A percentile compares a stretch with the other conserved stretches of the same genome.
Conservation (phyloP, 805 yeast genomes). For the Candida krabiensis region DNA sequence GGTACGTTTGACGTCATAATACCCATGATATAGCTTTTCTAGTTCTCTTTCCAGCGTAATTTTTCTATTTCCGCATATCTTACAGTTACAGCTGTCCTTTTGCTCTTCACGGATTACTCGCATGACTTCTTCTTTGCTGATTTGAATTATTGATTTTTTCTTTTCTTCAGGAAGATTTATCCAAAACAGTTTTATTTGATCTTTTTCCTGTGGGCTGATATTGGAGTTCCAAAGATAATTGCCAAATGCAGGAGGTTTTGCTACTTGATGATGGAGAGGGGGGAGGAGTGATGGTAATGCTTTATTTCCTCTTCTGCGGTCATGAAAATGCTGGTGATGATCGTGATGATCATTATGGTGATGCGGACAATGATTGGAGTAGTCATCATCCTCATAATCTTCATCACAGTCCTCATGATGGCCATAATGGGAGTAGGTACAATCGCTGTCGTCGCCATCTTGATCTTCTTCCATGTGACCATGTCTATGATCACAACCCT, state of each 20-base stretch:
- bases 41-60: conserved; percentile 73
- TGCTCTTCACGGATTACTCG: conserved; percentile 62
- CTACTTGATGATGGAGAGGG: conserved; percentile 18
- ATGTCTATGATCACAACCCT: conserved; percentile 9
- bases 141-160: conserved; percentile 58
- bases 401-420: conserved; percentile 11
- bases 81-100: conserved; percentile 62
- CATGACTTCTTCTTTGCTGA: conserved; percentile 70
- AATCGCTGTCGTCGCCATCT: conserved; percentile 14
- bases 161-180: conserved; percentile 56
- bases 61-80: conserved; percentile 75
- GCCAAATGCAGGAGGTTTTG: conserved; percentile 22
- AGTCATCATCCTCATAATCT: conserved; percentile 13
- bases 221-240: conserved; percentile 31
- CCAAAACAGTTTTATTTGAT: conserved; percentile 63
- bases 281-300: too few relatives aligned
- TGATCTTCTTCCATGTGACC: conserved; percentile 14
- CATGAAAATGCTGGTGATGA: conserved; percentile 9
- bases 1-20: conserved; percentile 47
- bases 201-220: conserved; percentile 48
- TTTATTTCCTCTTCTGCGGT: conserved; percentile 1
- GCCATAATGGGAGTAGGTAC: conserved; percentile 8
- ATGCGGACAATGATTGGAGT: conserved; percentile 12
- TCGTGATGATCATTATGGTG: conserved; percentile 15
- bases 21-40: conserved; percentile 68